Evolutionary conservation across 345 rosid species (phyloP).

Genomic region (Bruguiera parviflora): DNA sequence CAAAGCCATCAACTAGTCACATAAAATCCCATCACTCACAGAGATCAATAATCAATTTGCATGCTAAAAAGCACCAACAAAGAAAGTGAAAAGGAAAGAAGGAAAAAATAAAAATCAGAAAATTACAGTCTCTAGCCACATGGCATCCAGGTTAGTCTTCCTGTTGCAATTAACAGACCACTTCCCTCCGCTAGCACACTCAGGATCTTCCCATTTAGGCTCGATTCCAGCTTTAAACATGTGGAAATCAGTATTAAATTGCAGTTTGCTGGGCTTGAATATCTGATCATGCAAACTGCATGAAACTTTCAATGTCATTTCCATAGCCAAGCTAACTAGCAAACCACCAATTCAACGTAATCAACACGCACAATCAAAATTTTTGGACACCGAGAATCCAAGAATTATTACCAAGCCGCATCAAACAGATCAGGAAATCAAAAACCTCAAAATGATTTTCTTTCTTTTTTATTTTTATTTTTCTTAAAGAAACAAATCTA

Average conservation of each 20-base stretch:
- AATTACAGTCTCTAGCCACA: constrained; percentile 88
- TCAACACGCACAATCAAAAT: not conserved
- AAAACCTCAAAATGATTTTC: not conserved
- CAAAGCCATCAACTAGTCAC: constrained; percentile 73
- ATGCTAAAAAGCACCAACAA: not conserved
- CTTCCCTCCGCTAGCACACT: constrained; percentile 88
- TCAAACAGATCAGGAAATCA: no score
- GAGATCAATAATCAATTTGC: not conserved
- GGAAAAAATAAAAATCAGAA: not conserved
- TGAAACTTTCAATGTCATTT: not conserved
- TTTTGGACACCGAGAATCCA: not conserved
- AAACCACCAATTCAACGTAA: not conserved
- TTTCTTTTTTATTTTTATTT: not conserved
- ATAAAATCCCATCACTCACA: constrained; percentile 2
- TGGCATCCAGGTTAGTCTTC: constrained; percentile 51
- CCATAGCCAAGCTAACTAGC: not conserved
- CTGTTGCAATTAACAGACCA: constrained; percentile 61
- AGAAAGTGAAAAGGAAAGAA: not conserved
- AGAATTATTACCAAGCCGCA: not conserved
- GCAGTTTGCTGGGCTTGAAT: constrained; percentile 74
- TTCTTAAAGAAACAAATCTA: not conserved
- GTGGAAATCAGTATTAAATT: constrained; percentile 66
- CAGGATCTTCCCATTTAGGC: constrained; percentile 99
- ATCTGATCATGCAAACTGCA: constrained; percentile 73
- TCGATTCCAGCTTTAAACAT: constrained; percentile 84